phyloP scores from a whole-genome alignment of 1,284 basidiomycete species.

The Ceratobasidium sp. region DNA sequence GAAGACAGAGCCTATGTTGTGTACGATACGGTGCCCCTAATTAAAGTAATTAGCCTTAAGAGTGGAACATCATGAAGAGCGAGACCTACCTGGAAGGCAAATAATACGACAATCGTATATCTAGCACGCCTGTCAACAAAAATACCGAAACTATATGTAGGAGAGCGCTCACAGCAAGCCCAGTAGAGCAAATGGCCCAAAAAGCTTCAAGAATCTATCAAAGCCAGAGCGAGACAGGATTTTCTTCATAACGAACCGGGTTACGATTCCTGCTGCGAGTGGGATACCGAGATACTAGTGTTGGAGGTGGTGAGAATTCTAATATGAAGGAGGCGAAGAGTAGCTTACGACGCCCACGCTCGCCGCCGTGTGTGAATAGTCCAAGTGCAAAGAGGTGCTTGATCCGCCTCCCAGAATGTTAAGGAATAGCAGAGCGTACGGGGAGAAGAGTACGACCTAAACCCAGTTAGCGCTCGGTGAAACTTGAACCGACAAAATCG shows the following conservation, averaged over 20 bases:
- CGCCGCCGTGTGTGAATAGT: conserved; percentile 79
- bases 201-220: conserved; percentile 74
- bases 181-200: conserved; percentile 79
- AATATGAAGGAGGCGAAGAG: conserved; percentile 4
- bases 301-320: conserved; percentile 19
- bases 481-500: conserved; percentile 4
- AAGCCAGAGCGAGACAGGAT: conserved; percentile 65
- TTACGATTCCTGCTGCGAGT: conserved; percentile 74
- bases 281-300: conserved; percentile 79
- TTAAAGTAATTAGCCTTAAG: neutral
- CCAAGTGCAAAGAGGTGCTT: conserved; percentile 62
- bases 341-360: conserved; percentile 71
- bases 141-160: neutral
- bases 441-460: conserved; percentile 85
- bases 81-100: conserved; percentile 72
- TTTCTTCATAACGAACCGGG: conserved; percentile 70
- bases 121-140: conserved; percentile 50
- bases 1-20: conserved; percentile 80
- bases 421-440: conserved; percentile 81
- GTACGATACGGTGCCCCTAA: conserved; percentile 67
- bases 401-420: conserved; percentile 72
- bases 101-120: conserved; percentile 81
- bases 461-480: conserved; percentile 58
- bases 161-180: conserved; percentile 69
- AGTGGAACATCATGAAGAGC: neutral